Evolutionary conservation across 306 rosid species (phyloP), one percentile per base, ranked within the genome.

Genomic region (Pueraria montana): DNA sequence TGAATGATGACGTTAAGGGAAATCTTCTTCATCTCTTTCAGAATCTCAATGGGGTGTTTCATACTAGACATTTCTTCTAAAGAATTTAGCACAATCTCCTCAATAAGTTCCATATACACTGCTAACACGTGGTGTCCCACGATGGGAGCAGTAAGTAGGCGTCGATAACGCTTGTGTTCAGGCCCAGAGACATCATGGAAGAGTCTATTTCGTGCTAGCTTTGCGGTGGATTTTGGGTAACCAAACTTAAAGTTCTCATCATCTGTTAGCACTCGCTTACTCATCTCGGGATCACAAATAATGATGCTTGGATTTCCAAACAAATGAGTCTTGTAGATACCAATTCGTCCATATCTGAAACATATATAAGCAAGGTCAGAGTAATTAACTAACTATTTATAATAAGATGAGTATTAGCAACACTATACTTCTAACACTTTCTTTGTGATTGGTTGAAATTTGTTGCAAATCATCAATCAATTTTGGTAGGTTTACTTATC

Each of bases 1-100:
- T 80, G 53, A 38, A 80, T 17, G 30, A 83, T 87, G 36, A 87
- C 78, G 59, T 80, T 83, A 5, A 87, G 76, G 38, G 87, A 63
- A 12, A 76, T 6, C 12, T 23, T 14, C 23, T 65, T 76, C 40
- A 46, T 11, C 83, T 79, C 89, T 13, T 53, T 21, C 36, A 74
- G 18, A 26, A 86, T 18, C 76, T 83, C 73, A 34, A 79, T 1
- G 1, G 83, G 85, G 1, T 13, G 32, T 18, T 78, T 26, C 58
- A 58, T 71, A 77, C 68, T 53, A 16, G 78, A 67, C 83, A 83
- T 59, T 27, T 78, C 78, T 11, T 82, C 78, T 46, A 78, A 17
- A 4, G 71, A 52, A 14, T 13, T 67, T 0, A 32, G 26, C 5
- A 48, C 53, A 48, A 48, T 48, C 5, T 48, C n/a, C 53, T 48